These are phyloP conservation scores for Acanthochlamys bracteata DNA, from an alignment of 106 monocot genomes.

Conservation along the genomic window DNA sequence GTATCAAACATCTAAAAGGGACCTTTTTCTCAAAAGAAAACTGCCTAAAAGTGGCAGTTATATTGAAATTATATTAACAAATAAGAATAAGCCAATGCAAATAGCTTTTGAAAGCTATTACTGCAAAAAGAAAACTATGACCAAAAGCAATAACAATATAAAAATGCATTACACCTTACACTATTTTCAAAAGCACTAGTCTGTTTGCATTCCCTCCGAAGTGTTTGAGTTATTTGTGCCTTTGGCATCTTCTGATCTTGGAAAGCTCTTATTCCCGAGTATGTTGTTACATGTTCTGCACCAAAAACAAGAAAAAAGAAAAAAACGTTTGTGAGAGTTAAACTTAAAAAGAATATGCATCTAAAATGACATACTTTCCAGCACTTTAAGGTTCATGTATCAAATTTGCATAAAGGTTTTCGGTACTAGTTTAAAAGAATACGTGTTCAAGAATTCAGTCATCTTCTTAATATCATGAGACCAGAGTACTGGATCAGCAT, in stretches of 20 bases:
- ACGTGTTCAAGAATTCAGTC: conserved; percentile 54
- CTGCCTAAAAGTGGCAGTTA: too few species aligned
- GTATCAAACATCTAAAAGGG: too few species aligned
- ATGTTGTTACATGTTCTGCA: conserved; percentile 42
- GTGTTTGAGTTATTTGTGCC: conserved; percentile 14
- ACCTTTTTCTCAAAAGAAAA: too few species aligned
- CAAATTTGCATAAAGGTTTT: neutral
- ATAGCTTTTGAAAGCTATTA: too few species aligned
- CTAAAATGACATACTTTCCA: neutral
- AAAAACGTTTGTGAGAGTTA: neutral
- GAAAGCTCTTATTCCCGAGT: conserved; percentile 22
- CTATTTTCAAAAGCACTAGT: conserved; percentile 9
- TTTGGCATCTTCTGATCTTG: conserved; percentile 32
- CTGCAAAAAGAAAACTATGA: too few species aligned
- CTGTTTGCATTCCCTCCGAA: conserved; percentile 13
- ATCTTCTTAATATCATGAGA: conserved; percentile 55
- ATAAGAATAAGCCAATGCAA: too few species aligned
- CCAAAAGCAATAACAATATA: too few species aligned
- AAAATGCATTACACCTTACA: neutral
- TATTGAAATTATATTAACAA: too few species aligned
- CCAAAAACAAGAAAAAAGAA: conserved; percentile 2
- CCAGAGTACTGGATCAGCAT: conserved; percentile 58
- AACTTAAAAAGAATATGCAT: neutral
- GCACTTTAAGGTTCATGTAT: neutral
- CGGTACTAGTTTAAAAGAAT: neutral